Percentiles rank a stretch among this genome's conserved stretches.
phyloP scores from a whole-genome alignment of 2,329 filamentous ascomycete genomes.

The Graphiopsis chlorocephala region DNA sequence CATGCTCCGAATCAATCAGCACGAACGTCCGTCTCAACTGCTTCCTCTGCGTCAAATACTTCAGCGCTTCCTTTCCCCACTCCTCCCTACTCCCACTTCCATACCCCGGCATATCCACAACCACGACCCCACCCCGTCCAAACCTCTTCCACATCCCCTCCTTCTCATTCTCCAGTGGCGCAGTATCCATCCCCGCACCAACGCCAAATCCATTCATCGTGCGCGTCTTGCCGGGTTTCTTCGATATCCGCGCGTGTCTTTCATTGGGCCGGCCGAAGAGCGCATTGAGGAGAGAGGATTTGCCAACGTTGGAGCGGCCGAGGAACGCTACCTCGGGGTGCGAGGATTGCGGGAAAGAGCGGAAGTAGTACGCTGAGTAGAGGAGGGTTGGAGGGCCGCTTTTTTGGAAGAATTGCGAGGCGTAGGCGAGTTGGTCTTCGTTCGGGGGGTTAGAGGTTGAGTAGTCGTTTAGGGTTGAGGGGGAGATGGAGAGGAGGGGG shows the following conservation, averaged over 20 bases:
- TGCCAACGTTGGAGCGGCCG: conserved; percentile 69
- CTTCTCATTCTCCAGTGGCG: conserved; percentile 20
- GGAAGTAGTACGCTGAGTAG: conserved; percentile 61
- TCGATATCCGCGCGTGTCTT: conserved; percentile 54
- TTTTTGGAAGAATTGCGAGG: conserved; percentile 45
- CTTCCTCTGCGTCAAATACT: conserved; percentile 61
- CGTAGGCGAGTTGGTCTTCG: conserved; percentile 39
- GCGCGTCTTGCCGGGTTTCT: conserved; percentile 60
- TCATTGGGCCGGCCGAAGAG: conserved; percentile 47
- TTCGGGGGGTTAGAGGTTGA: conserved; percentile 30
- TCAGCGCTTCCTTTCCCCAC: conserved; percentile 67
- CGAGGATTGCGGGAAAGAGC: conserved; percentile 52
- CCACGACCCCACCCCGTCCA: conserved; percentile 47
- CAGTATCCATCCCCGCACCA: conserved; percentile 30
- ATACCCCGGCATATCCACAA: conserved; percentile 72
- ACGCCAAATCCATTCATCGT: conserved; percentile 67
- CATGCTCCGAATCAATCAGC: conserved; percentile 62
- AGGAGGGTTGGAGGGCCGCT: conserved; percentile 54
- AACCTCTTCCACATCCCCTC: conserved; percentile 41
- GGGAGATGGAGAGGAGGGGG: conserved; percentile 29
- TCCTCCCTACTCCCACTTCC: conserved; percentile 59
- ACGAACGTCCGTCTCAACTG: conserved; percentile 65
- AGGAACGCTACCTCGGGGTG: conserved; percentile 65
- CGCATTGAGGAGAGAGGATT: conserved; percentile 65
- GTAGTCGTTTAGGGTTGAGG: conserved; percentile 35